Percentiles rank a stretch among this genome's conserved stretches.
These are phyloP conservation scores for Fonsecaea nubica DNA, from an alignment of 2,329 filamentous ascomycete species.

Conservation along the genomic window DNA sequence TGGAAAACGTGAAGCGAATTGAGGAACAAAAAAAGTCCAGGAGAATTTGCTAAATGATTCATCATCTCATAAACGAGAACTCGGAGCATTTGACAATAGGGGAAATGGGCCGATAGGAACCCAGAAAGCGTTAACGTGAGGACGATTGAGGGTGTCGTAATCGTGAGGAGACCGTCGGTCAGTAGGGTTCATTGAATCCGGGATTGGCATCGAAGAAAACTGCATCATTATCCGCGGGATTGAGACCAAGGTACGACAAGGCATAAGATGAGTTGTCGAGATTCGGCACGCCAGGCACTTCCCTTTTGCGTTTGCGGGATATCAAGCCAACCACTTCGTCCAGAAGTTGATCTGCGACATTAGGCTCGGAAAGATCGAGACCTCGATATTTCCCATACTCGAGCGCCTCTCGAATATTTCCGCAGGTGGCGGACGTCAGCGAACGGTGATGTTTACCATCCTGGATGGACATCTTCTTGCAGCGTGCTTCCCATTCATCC, in stretches of 20 bases:
- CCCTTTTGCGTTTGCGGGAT: not conserved
- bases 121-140: not conserved
- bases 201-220: not conserved
- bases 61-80: not conserved
- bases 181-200: not conserved
- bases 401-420: not conserved
- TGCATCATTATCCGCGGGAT: not conserved
- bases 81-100: not conserved
- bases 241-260: not conserved
- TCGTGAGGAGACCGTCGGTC: not conserved
- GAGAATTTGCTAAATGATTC: not conserved
- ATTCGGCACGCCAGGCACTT: not conserved
- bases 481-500: not conserved
- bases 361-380: not conserved
- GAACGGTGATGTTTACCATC: not conserved
- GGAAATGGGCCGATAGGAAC: not conserved
- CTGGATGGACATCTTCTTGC: not conserved
- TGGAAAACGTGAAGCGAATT: not conserved
- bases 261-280: not conserved
- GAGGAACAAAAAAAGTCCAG: not conserved
- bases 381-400: not conserved
- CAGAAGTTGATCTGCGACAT: not conserved
- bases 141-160: not conserved
- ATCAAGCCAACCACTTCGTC: not conserved
- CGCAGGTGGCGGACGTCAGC: not conserved